Evolutionary conservation across 305 asterid species (phyloP).

Genomic region (Euphrasia arctica): DNA sequence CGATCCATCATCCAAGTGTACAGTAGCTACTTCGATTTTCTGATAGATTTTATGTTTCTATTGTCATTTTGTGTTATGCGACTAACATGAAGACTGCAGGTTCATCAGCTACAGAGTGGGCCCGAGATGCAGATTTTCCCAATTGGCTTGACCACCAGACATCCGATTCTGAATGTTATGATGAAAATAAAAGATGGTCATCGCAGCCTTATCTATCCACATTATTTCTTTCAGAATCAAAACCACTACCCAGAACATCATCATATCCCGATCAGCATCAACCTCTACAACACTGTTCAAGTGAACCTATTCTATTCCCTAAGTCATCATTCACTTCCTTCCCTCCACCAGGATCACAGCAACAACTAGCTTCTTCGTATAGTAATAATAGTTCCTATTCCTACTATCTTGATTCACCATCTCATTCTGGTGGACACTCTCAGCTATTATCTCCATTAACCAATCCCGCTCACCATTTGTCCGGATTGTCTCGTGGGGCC

Average conservation of each 20-base stretch:
- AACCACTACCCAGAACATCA: conserved; percentile 68
- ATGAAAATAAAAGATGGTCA: conserved; percentile 81
- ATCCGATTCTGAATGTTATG: conserved; percentile 68
- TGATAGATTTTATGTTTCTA: not conserved
- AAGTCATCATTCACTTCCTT: conserved; percentile 78
- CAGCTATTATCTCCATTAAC: conserved; percentile 52
- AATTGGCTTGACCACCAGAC: conserved; percentile 63
- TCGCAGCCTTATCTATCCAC: conserved; percentile 73
- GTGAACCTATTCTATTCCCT: conserved; percentile 80
- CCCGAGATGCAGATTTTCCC: conserved; percentile 41
- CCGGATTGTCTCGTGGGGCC: conserved; percentile 51
- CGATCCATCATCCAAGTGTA: too few relatives aligned
- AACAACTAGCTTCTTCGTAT: conserved; percentile 55
- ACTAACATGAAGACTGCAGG: conserved; percentile 42
- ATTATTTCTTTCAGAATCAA: conserved; percentile 47
- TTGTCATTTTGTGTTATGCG: conserved; percentile 1
- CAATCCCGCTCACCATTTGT: conserved; percentile 38
- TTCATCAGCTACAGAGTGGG: conserved; percentile 89
- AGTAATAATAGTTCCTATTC: conserved; percentile 38
- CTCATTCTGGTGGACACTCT: conserved; percentile 44
- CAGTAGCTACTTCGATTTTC: too few relatives aligned
- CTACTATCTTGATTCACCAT: conserved; percentile 45
- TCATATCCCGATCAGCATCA: conserved; percentile 78
- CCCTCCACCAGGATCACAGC: conserved; percentile 70
- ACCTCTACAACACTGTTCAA: conserved; percentile 65